A percentile compares a stretch with the other conserved stretches of the same genome.
Conservation (phyloP, 495 filamentous ascomycete genomes). For the Lichenothelia convexa region DNA sequence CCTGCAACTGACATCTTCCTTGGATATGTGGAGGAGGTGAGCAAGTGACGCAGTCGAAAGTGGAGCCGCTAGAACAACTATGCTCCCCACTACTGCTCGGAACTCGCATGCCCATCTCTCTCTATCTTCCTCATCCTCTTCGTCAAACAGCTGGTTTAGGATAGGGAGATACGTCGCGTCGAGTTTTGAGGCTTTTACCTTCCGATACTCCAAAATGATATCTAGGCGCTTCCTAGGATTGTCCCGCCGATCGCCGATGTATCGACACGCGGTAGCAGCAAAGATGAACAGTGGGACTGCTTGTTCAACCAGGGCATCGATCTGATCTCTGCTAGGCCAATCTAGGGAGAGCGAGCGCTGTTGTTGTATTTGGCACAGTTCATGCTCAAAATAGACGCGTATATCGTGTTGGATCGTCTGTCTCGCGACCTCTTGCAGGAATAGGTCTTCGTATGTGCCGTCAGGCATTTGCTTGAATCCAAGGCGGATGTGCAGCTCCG, state of each 20-base stretch:
- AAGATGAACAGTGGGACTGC: slow-evolving; percentile 21
- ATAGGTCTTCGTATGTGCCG: slow-evolving; percentile 7
- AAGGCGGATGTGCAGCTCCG: slow-evolving; percentile 15
- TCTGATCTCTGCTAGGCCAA: slow-evolving; percentile 24
- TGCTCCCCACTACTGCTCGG: slow-evolving; percentile 17
- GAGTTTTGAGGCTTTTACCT: slow-evolving; percentile 6
- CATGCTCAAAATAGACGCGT: slow-evolving; percentile 14
- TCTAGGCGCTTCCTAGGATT: slow-evolving; percentile 8
- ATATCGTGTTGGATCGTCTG: slow-evolving; percentile 21
- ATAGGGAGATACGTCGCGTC: slow-evolving; percentile 12
- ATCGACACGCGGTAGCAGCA: slow-evolving; percentile 12
- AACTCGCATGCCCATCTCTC: slow-evolving; percentile 11
- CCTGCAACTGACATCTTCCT: slow-evolving; percentile 5
- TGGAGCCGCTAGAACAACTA: slow-evolving; percentile 14
- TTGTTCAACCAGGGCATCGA: slow-evolving; percentile 19
- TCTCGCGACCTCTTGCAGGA: slow-evolving; percentile 18
- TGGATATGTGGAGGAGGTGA: slow-evolving; percentile 7
- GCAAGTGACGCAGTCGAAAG: slow-evolving; percentile 16
- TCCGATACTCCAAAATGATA: slow-evolving; percentile 7
- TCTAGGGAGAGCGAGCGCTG: slow-evolving; percentile 1
- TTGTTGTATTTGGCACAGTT: slow-evolving; percentile 2
- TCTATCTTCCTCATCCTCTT: slow-evolving; percentile 6
- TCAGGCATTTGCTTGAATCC: slow-evolving; percentile 9
- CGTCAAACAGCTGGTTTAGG: slow-evolving; percentile 9
- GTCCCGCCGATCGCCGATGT: slow-evolving; percentile 3